These are phyloP conservation scores for Solanum virginianum DNA, from an alignment of 257 asterid genomes.

Conservation along the genomic window DNA sequence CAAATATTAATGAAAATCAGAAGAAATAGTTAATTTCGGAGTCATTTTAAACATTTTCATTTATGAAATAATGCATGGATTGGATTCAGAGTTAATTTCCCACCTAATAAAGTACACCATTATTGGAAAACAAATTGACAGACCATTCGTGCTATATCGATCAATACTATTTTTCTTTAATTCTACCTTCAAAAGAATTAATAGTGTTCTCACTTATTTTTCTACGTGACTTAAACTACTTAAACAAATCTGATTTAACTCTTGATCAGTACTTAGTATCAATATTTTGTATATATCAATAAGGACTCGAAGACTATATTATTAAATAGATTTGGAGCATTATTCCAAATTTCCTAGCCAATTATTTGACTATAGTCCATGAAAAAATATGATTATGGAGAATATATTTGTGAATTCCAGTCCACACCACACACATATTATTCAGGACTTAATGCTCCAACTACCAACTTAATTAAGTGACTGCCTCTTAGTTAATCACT, in stretches of 20 bases:
- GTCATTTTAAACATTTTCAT: background rate
- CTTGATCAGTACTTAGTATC: background rate
- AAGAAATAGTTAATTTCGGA: background rate
- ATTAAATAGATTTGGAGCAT: background rate
- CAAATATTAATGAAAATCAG: background rate
- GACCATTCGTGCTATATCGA: background rate
- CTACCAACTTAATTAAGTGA: background rate
- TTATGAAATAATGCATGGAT: background rate
- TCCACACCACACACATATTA: background rate
- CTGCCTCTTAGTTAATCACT: background rate
- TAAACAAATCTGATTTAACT: background rate
- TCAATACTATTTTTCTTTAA: background rate
- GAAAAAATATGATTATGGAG: background rate
- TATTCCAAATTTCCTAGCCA: background rate
- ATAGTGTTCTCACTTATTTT: background rate
- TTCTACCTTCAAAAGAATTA: background rate
- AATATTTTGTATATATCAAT: background rate
- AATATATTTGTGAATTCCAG: background rate
- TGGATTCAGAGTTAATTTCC: background rate
- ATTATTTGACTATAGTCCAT: background rate
- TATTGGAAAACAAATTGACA: background rate
- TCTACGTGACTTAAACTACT: background rate
- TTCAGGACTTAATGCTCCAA: background rate
- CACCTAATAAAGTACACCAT: background rate
- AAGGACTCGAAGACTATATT: too few relatives aligned